phyloP scores from a whole-genome alignment of 2,329 filamentous ascomycete species.

The Sclerotinia spermophila region DNA sequence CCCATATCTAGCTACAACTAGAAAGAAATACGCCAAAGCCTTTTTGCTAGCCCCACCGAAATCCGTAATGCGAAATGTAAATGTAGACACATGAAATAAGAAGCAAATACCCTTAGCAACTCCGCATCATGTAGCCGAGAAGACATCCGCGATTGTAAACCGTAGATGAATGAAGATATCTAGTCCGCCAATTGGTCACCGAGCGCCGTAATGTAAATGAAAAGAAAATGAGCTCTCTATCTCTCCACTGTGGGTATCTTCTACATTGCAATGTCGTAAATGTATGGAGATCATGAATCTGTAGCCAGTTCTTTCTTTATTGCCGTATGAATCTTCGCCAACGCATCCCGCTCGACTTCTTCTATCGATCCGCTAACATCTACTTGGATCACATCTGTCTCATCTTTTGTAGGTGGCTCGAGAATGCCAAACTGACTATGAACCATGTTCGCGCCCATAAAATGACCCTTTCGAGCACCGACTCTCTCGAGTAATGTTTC shows the following conservation, averaged over 20 bases:
- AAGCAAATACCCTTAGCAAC: slow-evolving; percentile 8
- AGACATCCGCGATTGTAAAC: not conserved
- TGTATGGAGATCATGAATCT: slow-evolving; percentile 16
- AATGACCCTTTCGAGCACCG: slow-evolving; percentile 72
- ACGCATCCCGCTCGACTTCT: slow-evolving; percentile 58
- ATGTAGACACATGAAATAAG: not conserved
- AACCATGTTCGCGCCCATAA: slow-evolving; percentile 96
- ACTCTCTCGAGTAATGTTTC: slow-evolving; percentile 74
- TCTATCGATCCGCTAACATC: slow-evolving; percentile 60
- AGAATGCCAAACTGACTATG: slow-evolving; percentile 84
- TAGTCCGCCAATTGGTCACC: slow-evolving; percentile 12
- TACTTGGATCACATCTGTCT: slow-evolving; percentile 68
- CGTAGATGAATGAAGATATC: slow-evolving; percentile 4
- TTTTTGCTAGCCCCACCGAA: not conserved
- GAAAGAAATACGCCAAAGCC: not conserved
- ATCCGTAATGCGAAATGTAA: slow-evolving; percentile 5
- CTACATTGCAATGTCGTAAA: not conserved
- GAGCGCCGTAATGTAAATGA: slow-evolving; percentile 11
- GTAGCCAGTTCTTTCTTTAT: slow-evolving; percentile 23
- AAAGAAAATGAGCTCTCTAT: not conserved
- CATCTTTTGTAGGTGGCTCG: slow-evolving; percentile 72
- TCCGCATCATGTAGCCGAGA: slow-evolving; percentile 5
- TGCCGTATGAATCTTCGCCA: slow-evolving; percentile 48
- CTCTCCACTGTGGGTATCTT: not conserved
- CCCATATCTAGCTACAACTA: not conserved